A percentile compares a stretch with the other conserved stretches of the same genome.
These are phyloP conservation scores for Forsythia suspensa DNA, from an alignment of 257 asterid species.

Conservation along the genomic window DNA sequence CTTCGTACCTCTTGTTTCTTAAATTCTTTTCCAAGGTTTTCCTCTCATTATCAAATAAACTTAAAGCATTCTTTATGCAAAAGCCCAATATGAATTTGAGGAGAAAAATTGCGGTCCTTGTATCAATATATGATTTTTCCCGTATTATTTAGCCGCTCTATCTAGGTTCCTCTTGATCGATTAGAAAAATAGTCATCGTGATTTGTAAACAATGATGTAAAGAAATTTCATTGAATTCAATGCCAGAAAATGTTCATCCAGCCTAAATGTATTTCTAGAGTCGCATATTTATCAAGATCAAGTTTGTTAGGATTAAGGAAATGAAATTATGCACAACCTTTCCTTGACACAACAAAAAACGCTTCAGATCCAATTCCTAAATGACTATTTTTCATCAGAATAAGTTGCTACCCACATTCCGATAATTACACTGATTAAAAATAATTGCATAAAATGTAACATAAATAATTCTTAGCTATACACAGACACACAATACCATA, in stretches of 20 bases:
- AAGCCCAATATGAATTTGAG: not conserved
- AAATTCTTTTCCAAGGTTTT: not conserved
- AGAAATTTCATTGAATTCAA: not conserved
- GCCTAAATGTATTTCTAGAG: not conserved
- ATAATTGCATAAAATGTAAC: not conserved
- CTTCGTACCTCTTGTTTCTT: not conserved
- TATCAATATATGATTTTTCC: not conserved
- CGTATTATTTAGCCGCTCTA: not conserved
- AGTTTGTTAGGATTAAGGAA: not conserved
- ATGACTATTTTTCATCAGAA: not conserved
- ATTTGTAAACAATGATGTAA: not conserved
- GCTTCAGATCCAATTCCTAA: not conserved
- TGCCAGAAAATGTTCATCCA: not conserved
- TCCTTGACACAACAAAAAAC: not conserved
- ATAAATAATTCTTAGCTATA: not conserved
- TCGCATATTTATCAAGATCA: not conserved
- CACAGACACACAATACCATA: too few species aligned
- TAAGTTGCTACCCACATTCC: not conserved
- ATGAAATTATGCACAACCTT: not conserved
- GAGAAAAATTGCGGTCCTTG: not conserved
- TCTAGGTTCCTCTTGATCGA: not conserved
- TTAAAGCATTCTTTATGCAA: not conserved
- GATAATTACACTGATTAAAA: constrained; percentile 21
- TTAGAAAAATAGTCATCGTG: not conserved
- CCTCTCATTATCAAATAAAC: not conserved